phyloP scores from a whole-genome alignment of 2,329 filamentous ascomycete genomes.

The Xylaria sp. region DNA sequence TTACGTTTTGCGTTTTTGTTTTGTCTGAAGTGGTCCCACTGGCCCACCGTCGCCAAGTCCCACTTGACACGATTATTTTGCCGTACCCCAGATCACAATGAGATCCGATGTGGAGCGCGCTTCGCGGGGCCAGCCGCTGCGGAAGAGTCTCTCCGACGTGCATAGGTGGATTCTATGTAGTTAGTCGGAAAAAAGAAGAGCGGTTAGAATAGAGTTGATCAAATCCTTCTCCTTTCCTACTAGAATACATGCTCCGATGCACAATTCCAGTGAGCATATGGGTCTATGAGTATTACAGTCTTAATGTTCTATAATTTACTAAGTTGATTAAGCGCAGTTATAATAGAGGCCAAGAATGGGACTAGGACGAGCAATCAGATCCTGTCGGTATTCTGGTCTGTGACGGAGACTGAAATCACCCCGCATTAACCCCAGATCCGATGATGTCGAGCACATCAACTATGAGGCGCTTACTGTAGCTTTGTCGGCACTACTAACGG shows the following conservation, averaged over 20 bases:
- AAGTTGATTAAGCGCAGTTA: background rate
- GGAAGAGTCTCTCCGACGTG: background rate
- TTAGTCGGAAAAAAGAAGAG: background rate
- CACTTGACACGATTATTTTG: background rate
- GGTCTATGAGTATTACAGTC: too few relatives aligned
- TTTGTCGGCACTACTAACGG: background rate
- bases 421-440: background rate
- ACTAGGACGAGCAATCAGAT: background rate
- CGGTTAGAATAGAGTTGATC: background rate
- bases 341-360: background rate
- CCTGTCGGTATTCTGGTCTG: background rate
- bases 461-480: background rate
- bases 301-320: too few relatives aligned
- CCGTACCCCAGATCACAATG: conserved; percentile 1
- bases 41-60: too few relatives aligned
- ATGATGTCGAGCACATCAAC: background rate
- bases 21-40: too few relatives aligned
- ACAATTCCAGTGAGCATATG: too few relatives aligned
- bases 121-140: background rate
- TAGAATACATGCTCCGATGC: background rate
- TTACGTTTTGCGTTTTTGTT: too few relatives aligned
- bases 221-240: background rate
- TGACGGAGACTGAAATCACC: background rate
- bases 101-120: background rate
- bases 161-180: background rate